These are phyloP conservation scores for Talaromyces sp. DNA, from an alignment of 2,329 filamentous ascomycete species.

Conservation along the genomic window DNA sequence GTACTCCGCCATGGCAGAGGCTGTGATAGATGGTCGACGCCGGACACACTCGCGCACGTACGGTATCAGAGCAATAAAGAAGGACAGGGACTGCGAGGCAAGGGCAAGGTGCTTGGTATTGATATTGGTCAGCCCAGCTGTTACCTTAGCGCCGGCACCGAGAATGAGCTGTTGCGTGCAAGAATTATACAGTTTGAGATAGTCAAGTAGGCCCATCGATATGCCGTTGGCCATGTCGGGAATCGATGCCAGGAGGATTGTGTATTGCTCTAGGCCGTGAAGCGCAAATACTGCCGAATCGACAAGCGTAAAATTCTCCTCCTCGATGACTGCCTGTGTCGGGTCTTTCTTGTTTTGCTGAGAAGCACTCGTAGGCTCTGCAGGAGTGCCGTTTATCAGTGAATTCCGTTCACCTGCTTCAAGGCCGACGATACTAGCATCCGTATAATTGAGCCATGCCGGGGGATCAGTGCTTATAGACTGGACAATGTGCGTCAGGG, in stretches of 20 bases:
- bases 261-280: slow-evolving; percentile 75
- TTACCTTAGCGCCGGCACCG: slow-evolving; percentile 83
- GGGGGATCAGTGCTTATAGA: slow-evolving; percentile 58
- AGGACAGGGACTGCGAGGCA: slow-evolving; percentile 81
- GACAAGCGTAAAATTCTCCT: slow-evolving; percentile 80
- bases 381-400: slow-evolving; percentile 43
- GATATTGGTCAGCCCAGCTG: slow-evolving; percentile 89
- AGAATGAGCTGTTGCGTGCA: slow-evolving; percentile 91
- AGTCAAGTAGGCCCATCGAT: slow-evolving; percentile 72
- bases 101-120: slow-evolving; percentile 92
- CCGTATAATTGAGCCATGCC: slow-evolving; percentile 48
- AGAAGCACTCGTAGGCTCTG: slow-evolving; percentile 2
- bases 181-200: slow-evolving; percentile 90
- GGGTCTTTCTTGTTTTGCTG: slow-evolving; percentile 7
- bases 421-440: slow-evolving; percentile 33
- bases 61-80: slow-evolving; percentile 80
- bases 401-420: slow-evolving; percentile 59
- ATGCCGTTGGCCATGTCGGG: slow-evolving; percentile 86
- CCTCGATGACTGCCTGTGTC: slow-evolving; percentile 54
- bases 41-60: slow-evolving; percentile 89
- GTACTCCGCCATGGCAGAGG: slow-evolving; percentile 70
- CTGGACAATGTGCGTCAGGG: slow-evolving; percentile 54
- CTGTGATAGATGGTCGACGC: slow-evolving; percentile 58
- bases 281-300: slow-evolving; percentile 78
- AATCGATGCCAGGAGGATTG: slow-evolving; percentile 77